These are phyloP conservation scores for Paraleonurus japonicus DNA, from an alignment of 257 asterid genomes.

Conservation along the genomic window DNA sequence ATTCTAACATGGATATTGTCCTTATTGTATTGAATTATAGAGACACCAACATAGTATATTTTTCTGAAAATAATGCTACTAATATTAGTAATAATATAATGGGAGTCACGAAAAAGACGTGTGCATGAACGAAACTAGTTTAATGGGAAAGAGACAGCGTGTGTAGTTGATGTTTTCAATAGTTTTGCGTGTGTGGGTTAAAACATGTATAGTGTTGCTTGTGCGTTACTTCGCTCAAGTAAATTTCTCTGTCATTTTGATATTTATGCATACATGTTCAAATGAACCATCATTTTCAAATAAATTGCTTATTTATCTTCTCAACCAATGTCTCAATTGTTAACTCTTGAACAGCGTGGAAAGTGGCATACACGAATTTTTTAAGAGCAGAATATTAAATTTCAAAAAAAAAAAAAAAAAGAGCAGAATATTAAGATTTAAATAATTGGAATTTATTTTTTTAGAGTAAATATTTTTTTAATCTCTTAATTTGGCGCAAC, in stretches of 20 bases:
- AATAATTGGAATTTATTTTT: too few relatives aligned
- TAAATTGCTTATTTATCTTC: background rate
- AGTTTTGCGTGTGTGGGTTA: background rate
- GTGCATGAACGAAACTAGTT: slow-evolving; percentile 2
- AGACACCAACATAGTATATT: background rate
- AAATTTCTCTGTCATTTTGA: background rate
- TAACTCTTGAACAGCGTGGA: background rate
- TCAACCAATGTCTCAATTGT: background rate
- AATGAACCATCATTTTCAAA: background rate
- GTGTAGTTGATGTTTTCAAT: slow-evolving; percentile 12
- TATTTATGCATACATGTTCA: background rate
- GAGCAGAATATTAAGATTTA: too few relatives aligned
- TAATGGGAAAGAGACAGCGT: slow-evolving; percentile 1
- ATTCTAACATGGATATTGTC: background rate
- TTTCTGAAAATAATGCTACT: background rate
- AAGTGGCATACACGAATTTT: too few relatives aligned
- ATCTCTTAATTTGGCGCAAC: too few relatives aligned
- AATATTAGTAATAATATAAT: background rate
- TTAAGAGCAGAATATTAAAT: too few relatives aligned
- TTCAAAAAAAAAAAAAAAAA: too few relatives aligned
- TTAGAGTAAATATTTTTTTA: too few relatives aligned
- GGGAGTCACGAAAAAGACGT: slow-evolving; percentile 26
- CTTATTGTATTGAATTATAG: background rate
- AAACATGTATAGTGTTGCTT: slow-evolving; percentile 4
- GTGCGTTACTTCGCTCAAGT: background rate